Percentiles rank a stretch among this genome's conserved stretches.
Conservation (phyloP, 768 basidiomycete species). For the Lentinula sp. region DNA sequence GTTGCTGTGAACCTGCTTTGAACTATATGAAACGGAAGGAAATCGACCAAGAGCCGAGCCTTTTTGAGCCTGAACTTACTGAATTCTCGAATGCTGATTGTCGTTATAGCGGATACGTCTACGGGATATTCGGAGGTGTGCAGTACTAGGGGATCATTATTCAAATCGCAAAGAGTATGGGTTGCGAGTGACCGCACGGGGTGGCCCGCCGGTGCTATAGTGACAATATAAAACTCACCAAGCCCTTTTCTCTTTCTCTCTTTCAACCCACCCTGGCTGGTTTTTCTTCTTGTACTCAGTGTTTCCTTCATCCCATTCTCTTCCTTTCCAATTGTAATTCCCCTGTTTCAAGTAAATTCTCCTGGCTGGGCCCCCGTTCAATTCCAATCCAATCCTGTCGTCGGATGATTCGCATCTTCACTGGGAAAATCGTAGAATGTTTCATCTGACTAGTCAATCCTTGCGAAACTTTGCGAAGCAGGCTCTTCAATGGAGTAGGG, state of each 20-base stretch:
- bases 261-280: slow-evolving; percentile 1
- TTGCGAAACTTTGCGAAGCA: not conserved
- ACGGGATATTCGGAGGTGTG: too few relatives aligned
- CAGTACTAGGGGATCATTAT: too few relatives aligned
- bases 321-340: not conserved
- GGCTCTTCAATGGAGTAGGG: slow-evolving; percentile 5
- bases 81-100: too few relatives aligned
- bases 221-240: not conserved
- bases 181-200: too few relatives aligned
- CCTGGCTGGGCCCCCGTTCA: not conserved
- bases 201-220: not conserved
- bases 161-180: too few relatives aligned
- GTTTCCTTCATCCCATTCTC: not conserved
- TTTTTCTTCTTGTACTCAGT: not conserved
- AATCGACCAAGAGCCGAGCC: too few relatives aligned
- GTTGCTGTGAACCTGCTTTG: too few relatives aligned
- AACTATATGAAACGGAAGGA: too few relatives aligned
- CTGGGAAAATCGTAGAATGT: not conserved
- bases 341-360: not conserved
- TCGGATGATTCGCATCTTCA: not conserved
- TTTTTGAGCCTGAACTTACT: too few relatives aligned
- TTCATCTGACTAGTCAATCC: slow-evolving; percentile 1
- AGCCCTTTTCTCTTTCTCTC: not conserved
- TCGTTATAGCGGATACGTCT: too few relatives aligned
- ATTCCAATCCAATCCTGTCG: not conserved